A percentile compares a stretch with the other conserved stretches of the same genome.
Conservation (phyloP, 169 alveolate genomes). For the Plasmodium vivax region DNA sequence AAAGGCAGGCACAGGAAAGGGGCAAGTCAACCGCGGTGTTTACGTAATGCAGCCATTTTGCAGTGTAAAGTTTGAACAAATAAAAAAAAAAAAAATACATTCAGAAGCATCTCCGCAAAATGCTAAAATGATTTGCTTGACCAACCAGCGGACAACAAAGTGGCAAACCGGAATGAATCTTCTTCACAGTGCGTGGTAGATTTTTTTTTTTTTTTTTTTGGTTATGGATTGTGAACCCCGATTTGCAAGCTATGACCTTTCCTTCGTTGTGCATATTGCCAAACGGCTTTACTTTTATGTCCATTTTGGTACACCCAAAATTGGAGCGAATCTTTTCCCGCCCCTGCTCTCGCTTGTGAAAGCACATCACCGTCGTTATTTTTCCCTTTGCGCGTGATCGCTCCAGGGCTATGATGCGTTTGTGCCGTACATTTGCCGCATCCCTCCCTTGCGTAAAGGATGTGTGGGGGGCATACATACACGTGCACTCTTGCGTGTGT, state of each 20-base stretch:
- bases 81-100: not conserved
- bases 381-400: too few relatives aligned
- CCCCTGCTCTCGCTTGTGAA: not conserved
- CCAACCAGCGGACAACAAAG: not conserved
- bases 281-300: not conserved
- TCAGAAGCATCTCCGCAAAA: not conserved
- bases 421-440: not conserved
- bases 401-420: not conserved
- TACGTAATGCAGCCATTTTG: not conserved
- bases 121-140: not conserved
- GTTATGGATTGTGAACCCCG: not conserved
- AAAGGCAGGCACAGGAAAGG: not conserved
- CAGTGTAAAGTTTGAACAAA: not conserved
- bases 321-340: not conserved
- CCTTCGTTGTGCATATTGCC: not conserved
- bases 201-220: too few relatives aligned
- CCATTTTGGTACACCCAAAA: not conserved
- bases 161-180: not conserved
- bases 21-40: not conserved
- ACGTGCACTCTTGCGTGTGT: not conserved
- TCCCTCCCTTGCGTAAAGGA: not conserved
- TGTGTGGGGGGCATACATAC: not conserved
- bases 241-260: not conserved
- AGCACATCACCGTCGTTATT: not conserved
- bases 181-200: not conserved